Percentiles rank a stretch among this genome's conserved stretches.
These are phyloP conservation scores for Candida manassasensis DNA, from an alignment of 805 yeast genomes.

Conservation along the genomic window DNA sequence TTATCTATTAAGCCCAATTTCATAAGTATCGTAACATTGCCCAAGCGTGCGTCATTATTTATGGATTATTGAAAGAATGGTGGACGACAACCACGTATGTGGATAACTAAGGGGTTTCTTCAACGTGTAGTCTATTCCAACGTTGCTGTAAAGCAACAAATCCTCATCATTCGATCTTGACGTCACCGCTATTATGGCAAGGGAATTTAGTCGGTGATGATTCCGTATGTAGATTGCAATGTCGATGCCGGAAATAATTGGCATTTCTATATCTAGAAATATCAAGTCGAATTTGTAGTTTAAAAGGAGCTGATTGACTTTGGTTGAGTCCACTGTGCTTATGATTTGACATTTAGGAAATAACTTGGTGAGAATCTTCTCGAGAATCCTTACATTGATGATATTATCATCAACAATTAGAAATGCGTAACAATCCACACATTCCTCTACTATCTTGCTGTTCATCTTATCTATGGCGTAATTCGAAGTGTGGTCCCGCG, in stretches of 20 bases:
- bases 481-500: too few species aligned
- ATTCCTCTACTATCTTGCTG: too few species aligned
- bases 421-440: too few species aligned
- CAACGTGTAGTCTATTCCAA: constrained; percentile 39
- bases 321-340: constrained; percentile 26
- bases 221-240: constrained; percentile 18
- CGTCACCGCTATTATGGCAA: constrained; percentile 40
- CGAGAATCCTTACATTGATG: constrained; percentile 35
- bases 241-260: constrained; percentile 35
- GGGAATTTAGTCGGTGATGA: constrained; percentile 10
- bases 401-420: constrained; percentile 39
- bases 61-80: too few species aligned
- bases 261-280: constrained; percentile 45
- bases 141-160: constrained; percentile 22
- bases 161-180: constrained; percentile 27
- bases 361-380: constrained; percentile 25
- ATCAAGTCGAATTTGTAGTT: constrained; percentile 23
- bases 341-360: constrained; percentile 29
- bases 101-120: constrained; percentile 34
- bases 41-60: too few species aligned
- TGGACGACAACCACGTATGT: background rate
- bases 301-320: constrained; percentile 18
- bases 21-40: too few species aligned
- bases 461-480: too few species aligned
- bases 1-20: too few species aligned